These are phyloP conservation scores for Phytophthora fragariaefolia DNA, from an alignment of 352 stramenopile species.

Conservation along the genomic window DNA sequence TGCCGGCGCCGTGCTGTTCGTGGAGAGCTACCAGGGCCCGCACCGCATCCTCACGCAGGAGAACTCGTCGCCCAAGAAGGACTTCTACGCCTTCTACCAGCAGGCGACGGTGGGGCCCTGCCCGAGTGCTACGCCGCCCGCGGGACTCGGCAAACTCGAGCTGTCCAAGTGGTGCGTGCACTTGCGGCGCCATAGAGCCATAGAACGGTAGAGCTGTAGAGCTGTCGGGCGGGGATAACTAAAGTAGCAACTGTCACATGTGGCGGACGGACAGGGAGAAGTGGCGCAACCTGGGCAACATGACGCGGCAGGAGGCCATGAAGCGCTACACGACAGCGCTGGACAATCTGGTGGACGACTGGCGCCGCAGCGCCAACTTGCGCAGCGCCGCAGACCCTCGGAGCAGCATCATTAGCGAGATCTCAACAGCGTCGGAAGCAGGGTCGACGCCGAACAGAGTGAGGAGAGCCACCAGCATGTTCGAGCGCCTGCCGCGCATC, in stretches of 20 bases:
- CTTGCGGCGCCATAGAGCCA: no score
- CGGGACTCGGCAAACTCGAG: conserved; percentile 59
- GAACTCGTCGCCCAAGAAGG: conserved; percentile 75
- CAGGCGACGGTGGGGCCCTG: conserved; percentile 75
- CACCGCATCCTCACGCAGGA: conserved; percentile 81
- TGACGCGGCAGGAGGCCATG: conserved; percentile 82
- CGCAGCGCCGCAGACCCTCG: conserved; percentile 20
- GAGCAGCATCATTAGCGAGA: conserved; percentile 21
- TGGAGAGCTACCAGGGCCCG: conserved; percentile 82
- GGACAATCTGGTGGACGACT: conserved; percentile 86
- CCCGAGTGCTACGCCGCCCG: conserved; percentile 36
- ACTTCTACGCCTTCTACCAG: conserved; percentile 84
- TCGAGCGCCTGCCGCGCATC: conserved; percentile 68
- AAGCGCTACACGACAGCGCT: conserved; percentile 76
- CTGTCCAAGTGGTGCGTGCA: conserved; percentile 56
- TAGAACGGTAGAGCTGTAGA: no score
- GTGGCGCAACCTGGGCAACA: conserved; percentile 69
- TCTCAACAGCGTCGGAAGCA: conserved; percentile 26
- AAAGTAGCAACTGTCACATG: not conserved
- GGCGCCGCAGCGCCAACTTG: conserved; percentile 64
- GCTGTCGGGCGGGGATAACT: no score
- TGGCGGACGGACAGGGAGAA: conserved; percentile 56
- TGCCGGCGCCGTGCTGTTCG: conserved; percentile 73
- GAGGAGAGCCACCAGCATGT: conserved; percentile 60
- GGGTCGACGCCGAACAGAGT: conserved; percentile 22